A percentile compares a stretch with the other conserved stretches of the same genome.
phyloP scores from a whole-genome alignment of 495 filamentous ascomycete species.

The Trypethelium eluteriae region DNA sequence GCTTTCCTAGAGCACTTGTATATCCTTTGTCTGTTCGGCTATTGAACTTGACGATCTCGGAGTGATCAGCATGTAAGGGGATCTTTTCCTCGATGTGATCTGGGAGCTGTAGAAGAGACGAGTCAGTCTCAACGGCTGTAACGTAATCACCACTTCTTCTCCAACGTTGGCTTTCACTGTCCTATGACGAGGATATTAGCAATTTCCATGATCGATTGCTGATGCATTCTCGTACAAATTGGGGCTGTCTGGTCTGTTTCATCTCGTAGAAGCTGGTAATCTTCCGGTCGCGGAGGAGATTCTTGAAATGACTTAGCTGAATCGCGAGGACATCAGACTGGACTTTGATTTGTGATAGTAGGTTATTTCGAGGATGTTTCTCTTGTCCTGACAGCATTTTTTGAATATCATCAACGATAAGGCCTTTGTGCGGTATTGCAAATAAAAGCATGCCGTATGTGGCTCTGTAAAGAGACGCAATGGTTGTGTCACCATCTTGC shows the following conservation, averaged over 20 bases:
- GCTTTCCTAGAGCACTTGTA: conserved; percentile 13
- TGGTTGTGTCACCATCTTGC: conserved; percentile 28
- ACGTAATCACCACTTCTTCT: neutral
- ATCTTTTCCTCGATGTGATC: conserved; percentile 22
- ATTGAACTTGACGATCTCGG: conserved; percentile 29
- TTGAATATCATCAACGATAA: conserved; percentile 32
- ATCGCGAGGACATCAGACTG: conserved; percentile 27
- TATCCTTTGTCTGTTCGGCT: conserved; percentile 13
- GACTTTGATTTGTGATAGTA: conserved; percentile 21
- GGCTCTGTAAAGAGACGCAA: conserved; percentile 31
- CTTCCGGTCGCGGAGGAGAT: conserved; percentile 31
- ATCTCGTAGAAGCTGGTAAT: conserved; percentile 35
- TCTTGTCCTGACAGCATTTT: conserved; percentile 28
- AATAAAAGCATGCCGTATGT: conserved; percentile 37
- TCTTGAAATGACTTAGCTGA: conserved; percentile 14
- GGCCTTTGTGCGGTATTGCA: conserved; percentile 32
- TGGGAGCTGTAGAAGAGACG: conserved; percentile 24
- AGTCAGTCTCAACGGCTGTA: conserved; percentile 22
- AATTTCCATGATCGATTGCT: neutral
- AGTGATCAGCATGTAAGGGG: conserved; percentile 25
- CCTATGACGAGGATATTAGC: neutral
- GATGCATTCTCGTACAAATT: conserved; percentile 15
- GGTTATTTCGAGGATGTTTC: conserved; percentile 26
- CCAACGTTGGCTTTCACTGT: neutral
- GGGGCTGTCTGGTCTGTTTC: conserved; percentile 28